Percentiles rank a stretch among this genome's conserved stretches.
Evolutionary conservation across 2,329 filamentous ascomycete genomes (phyloP).

Genomic region (Zymoseptoria passerinii): DNA sequence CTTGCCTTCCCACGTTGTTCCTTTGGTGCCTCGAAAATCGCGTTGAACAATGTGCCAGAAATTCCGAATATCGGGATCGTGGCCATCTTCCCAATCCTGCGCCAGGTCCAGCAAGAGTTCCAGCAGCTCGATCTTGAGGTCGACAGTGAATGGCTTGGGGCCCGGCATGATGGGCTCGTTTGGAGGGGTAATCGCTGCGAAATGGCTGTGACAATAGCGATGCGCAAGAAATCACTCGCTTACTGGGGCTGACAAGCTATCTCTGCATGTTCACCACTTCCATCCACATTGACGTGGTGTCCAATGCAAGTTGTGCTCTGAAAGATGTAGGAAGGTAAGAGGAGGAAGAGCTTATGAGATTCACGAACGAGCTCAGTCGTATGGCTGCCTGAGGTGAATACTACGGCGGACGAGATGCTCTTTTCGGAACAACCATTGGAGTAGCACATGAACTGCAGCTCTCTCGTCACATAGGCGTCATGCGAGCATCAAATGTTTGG

Average conservation of each 20-base stretch:
- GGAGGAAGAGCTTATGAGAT: not conserved
- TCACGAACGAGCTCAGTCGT: not conserved
- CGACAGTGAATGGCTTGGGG: conserved; percentile 8
- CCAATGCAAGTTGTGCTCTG: not conserved
- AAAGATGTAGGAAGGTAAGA: not conserved
- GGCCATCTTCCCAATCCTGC: not conserved
- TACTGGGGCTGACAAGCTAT: not conserved
- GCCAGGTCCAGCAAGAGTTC: conserved; percentile 8
- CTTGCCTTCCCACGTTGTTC: conserved; percentile 7
- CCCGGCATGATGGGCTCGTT: conserved; percentile 1
- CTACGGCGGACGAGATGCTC: not conserved
- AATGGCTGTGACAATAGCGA: not conserved
- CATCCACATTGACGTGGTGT: not conserved
- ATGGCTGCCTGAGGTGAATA: not conserved
- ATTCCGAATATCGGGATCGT: conserved; percentile 8
- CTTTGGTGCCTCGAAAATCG: conserved; percentile 7
- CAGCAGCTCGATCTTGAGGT: conserved; percentile 9
- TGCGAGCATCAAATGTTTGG: not conserved
- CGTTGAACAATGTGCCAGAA: conserved; percentile 10
- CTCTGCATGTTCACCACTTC: not conserved
- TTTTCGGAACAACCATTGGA: not conserved
- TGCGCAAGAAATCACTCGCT: not conserved
- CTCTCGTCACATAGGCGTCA: not conserved
- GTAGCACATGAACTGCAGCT: not conserved
- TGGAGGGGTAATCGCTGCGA: not conserved